phyloP scores from a whole-genome alignment of 2,329 filamentous ascomycete species.

The Microdochium trichocladiopsis region DNA sequence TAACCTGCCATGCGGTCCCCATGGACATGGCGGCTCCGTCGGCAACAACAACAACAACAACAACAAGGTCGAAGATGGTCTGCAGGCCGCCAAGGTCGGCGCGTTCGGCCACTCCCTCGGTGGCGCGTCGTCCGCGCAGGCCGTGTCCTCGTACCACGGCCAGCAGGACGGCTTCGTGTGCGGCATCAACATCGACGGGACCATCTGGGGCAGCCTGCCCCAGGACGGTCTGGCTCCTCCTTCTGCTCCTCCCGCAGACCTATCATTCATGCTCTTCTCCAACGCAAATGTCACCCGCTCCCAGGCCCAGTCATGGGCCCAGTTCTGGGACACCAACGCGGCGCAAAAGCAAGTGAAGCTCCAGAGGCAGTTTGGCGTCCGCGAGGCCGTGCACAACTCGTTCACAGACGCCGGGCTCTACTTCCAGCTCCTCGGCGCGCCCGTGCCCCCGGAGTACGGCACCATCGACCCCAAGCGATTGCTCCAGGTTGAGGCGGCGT shows the following conservation, averaged over 20 bases:
- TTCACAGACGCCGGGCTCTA: neutral
- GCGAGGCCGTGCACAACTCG: neutral
- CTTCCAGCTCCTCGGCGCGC: neutral
- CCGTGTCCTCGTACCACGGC: slow-evolving; percentile 10
- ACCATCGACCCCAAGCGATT: neutral
- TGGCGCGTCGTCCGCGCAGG: slow-evolving; percentile 26
- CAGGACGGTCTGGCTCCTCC: slow-evolving; percentile 1
- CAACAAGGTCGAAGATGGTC: too few relatives aligned
- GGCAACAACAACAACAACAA: slow-evolving; percentile 3
- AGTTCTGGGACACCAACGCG: neutral
- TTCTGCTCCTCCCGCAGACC: neutral
- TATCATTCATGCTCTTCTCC: neutral
- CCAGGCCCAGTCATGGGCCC: neutral
- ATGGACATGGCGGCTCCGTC: too few relatives aligned
- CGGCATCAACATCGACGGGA: slow-evolving; percentile 33
- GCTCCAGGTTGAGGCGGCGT: neutral
- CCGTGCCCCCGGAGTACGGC: neutral
- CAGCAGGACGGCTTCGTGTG: slow-evolving; percentile 25
- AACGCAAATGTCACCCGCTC: neutral
- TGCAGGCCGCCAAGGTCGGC: slow-evolving; percentile 17
- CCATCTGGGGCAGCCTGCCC: slow-evolving; percentile 11
- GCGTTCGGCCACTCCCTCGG: slow-evolving; percentile 32
- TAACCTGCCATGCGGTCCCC: too few relatives aligned
- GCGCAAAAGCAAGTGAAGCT: neutral
- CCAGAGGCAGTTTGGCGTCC: neutral